Base-by-base conservation (phyloP, 75 land plant species). In the Pseudotsuga menziesii region DNA sequence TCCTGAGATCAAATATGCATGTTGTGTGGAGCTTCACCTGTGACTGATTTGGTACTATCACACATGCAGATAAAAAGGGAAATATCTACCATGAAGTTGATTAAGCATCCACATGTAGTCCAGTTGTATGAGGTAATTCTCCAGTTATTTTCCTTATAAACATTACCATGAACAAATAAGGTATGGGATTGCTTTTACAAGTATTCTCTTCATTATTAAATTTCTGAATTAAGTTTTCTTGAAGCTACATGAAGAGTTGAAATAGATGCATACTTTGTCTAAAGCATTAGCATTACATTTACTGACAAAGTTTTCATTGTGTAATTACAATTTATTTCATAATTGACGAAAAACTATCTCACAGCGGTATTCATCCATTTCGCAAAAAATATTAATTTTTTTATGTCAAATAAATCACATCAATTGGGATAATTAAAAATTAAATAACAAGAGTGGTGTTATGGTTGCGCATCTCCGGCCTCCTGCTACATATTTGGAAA, bases 91-190 rank as follows among this genome's bases (percentile, higher is more conserved):
- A 87, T 90, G 89, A 90, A 90, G 81, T 25, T 84, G 76, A 82
- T 90, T 74, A 90, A 90, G 66, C 92, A 90, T 82, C 92, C 92
- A 15, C 88, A 90, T 67, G 88, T 90, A 0, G 74, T 87, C 23
- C 81, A 85, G 39, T 71, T 90, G 7, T 74, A 58, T 72, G 91
- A 90, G 91, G 91, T 89, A 85, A 29, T 77, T 25, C 17, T 32
- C 17, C 19, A 19, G n/a, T 32, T 36, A 64, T 64, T 29, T 7
- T 64, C n/a, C 19, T 36, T 64, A 4, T 64, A 29, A 36, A 64
- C 69, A 32, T 64, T 64, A 17, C n/a, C 35, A 2, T 64, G 69
- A 22, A 64, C 39, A 15, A 32, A 32, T 64, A 32, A 32, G 32
- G 35, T 32, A 64, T 64, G 69, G 60, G 41, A 2, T 16, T 64